Conservation (phyloP, 148 eudicot genomes). For the Hydrangea macrophylla region DNA sequence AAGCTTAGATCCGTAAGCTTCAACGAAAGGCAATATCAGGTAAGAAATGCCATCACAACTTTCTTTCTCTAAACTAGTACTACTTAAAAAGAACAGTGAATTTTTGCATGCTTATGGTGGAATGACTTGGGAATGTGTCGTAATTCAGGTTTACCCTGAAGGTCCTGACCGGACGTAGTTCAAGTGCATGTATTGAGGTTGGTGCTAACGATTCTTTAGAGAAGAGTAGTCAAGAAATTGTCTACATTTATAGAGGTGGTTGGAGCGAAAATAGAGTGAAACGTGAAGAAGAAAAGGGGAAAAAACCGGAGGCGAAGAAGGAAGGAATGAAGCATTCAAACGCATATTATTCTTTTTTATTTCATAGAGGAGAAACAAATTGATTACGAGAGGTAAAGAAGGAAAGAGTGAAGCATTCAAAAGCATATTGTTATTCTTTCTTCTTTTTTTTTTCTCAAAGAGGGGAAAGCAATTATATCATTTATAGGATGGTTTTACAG, state of each 20-base stretch:
- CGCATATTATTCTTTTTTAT: too few species aligned
- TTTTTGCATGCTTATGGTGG: neutral
- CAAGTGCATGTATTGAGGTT: neutral
- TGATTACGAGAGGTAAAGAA: neutral
- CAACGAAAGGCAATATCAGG: conserved; percentile 36
- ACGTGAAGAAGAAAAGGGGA: neutral
- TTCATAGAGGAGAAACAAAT: too few species aligned
- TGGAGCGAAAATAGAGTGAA: neutral
- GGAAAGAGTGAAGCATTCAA: neutral
- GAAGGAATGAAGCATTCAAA: neutral
- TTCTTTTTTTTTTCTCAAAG: too few species aligned
- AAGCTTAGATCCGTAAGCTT: conserved; percentile 61
- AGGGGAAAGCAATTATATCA: conserved; percentile 4
- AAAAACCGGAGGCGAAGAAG: neutral
- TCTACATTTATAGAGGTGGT: neutral
- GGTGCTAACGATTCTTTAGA: neutral
- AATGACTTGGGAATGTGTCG: neutral
- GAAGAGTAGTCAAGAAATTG: neutral
- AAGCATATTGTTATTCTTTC: neutral
- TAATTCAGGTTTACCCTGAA: conserved; percentile 17
- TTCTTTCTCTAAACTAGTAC: neutral
- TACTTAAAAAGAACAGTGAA: neutral
- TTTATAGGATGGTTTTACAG: neutral
- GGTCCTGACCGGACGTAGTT: neutral
- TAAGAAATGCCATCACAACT: neutral